Evolutionary conservation across 1,284 basidiomycete species (phyloP).

Genomic region (Leccinum fallax): DNA sequence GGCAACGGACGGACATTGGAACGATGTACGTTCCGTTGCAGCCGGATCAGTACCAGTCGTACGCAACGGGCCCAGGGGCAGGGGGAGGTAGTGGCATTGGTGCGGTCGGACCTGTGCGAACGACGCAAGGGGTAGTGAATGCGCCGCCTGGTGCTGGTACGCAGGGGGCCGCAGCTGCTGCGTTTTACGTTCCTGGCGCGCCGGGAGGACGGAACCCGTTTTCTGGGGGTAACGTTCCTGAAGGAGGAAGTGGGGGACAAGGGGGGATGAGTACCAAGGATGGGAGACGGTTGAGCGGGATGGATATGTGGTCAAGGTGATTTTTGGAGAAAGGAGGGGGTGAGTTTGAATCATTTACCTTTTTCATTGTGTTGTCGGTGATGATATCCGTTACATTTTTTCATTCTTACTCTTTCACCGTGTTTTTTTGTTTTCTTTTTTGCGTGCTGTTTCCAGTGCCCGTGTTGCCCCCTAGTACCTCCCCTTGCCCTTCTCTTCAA

Average conservation of each 20-base stretch:
- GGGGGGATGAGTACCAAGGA: not conserved
- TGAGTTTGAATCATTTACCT: not conserved
- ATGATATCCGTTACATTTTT: not conserved
- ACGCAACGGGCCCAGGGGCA: conserved; percentile 43
- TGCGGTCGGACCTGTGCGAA: conserved; percentile 28
- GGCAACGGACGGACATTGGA: conserved; percentile 64
- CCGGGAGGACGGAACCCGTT: conserved; percentile 59
- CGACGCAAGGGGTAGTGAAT: conserved; percentile 45
- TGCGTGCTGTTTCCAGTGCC: not conserved
- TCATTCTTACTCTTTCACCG: not conserved
- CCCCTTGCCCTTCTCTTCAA: not conserved
- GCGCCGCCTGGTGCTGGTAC: not conserved
- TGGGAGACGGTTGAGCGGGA: not conserved
- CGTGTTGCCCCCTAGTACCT: not conserved
- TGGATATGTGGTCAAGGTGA: conserved; percentile 1
- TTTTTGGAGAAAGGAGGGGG: not conserved
- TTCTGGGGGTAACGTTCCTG: not conserved
- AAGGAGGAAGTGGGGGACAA: not conserved
- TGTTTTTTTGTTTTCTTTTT: not conserved
- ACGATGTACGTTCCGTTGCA: conserved; percentile 77
- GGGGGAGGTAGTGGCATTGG: conserved; percentile 32
- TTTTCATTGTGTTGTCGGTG: not conserved
- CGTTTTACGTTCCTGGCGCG: conserved; percentile 69
- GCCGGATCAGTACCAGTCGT: conserved; percentile 70
- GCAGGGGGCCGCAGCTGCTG: conserved; percentile 21